Percentiles rank a stretch among this genome's conserved stretches.
Evolutionary conservation across 345 rosid species (phyloP).

Genomic region (Brassica nigra): DNA sequence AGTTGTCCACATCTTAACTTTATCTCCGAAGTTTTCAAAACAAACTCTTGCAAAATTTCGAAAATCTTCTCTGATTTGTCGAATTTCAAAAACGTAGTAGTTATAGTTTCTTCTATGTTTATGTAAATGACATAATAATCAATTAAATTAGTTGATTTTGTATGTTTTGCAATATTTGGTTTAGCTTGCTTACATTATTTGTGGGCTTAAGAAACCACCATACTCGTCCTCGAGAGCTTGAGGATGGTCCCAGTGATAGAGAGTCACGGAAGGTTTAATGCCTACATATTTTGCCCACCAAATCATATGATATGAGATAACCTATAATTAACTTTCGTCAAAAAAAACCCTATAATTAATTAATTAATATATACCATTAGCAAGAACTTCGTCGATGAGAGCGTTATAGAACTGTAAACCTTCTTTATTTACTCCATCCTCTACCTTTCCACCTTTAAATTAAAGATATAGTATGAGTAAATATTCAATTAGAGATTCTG

Average conservation of each 20-base stretch:
- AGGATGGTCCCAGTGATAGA: constrained; percentile 59
- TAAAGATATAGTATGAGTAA: background rate
- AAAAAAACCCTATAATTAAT: background rate
- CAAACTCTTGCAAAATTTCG: constrained; percentile 44
- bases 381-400: constrained; percentile 50
- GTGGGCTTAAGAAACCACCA: constrained; percentile 47
- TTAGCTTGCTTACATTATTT: constrained; percentile 42
- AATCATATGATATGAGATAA: constrained; percentile 6
- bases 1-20: constrained; percentile 55
- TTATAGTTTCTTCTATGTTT: background rate
- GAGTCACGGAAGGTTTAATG: constrained; percentile 47
- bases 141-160: background rate
- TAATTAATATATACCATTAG: constrained; percentile 25
- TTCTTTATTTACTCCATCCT: constrained; percentile 49
- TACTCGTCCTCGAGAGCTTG: constrained; percentile 50
- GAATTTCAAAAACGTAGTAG: background rate
- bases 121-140: background rate
- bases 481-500: background rate
- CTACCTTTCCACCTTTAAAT: constrained; percentile 27
- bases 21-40: constrained; percentile 49
- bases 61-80: constrained; percentile 43
- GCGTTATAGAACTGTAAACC: constrained; percentile 44
- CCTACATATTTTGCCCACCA: constrained; percentile 24
- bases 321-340: background rate
- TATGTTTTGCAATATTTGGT: background rate